Percentiles rank a stretch among this genome's conserved stretches.
These are phyloP conservation scores for Kodamaea sp. DNA, from an alignment of 1,139 yeast species.

Conservation along the genomic window DNA sequence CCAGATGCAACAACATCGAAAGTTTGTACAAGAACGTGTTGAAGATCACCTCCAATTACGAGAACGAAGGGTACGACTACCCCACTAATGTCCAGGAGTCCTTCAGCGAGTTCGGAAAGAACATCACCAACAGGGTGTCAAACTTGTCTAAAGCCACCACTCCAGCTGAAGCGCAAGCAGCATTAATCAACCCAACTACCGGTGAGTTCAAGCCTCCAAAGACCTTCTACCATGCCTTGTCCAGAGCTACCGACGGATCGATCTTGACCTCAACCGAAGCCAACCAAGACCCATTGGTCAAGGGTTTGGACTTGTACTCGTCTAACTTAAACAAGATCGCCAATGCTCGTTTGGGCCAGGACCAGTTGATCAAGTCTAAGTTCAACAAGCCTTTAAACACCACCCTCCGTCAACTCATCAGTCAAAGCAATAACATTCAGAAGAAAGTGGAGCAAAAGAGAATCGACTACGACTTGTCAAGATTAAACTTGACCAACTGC, in stretches of 20 bases:
- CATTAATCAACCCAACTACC: slow-evolving; percentile 57
- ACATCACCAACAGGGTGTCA: slow-evolving; percentile 63
- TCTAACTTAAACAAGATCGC: slow-evolving; percentile 63
- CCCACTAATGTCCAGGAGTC: slow-evolving; percentile 80
- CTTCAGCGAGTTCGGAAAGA: slow-evolving; percentile 70
- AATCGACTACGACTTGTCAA: slow-evolving; percentile 76
- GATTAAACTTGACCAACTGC: slow-evolving; percentile 61
- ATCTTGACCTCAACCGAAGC: slow-evolving; percentile 47
- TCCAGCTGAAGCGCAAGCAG: slow-evolving; percentile 83
- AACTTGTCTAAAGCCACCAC: slow-evolving; percentile 74
- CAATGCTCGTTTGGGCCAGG: slow-evolving; percentile 83
- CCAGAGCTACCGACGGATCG: slow-evolving; percentile 69
- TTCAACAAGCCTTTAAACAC: slow-evolving; percentile 70
- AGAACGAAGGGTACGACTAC: slow-evolving; percentile 80
- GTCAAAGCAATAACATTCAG: slow-evolving; percentile 70
- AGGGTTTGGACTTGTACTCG: slow-evolving; percentile 47
- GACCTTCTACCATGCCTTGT: slow-evolving; percentile 81
- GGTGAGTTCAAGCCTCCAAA: slow-evolving; percentile 67
- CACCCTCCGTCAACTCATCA: slow-evolving; percentile 63
- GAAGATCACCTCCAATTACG: slow-evolving; percentile 70
- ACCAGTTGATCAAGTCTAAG: slow-evolving; percentile 65
- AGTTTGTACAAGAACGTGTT: slow-evolving; percentile 70
- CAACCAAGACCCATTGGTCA: slow-evolving; percentile 46
- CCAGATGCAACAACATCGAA: slow-evolving; percentile 73
- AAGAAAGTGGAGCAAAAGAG: slow-evolving; percentile 78